phyloP scores from a whole-genome alignment of 2,329 filamentous ascomycete genomes.

The Arthrobotrys megalospora region DNA sequence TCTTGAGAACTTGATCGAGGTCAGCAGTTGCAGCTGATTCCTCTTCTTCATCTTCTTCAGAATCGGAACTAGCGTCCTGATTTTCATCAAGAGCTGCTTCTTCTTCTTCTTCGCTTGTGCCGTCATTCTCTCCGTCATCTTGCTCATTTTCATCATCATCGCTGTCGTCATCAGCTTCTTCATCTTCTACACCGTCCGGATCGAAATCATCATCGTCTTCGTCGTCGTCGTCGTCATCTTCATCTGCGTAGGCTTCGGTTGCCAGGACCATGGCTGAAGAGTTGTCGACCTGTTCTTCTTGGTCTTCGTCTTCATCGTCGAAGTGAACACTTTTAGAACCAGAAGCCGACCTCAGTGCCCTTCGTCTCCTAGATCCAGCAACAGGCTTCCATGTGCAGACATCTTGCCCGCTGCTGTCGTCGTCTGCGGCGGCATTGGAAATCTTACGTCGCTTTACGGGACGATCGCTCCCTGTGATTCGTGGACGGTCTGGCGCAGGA shows the following conservation, averaged over 20 bases:
- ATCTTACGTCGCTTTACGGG: conserved; percentile 48
- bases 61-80: no score
- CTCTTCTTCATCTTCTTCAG: background rate
- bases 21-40: conserved; percentile 5
- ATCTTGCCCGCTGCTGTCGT: conserved; percentile 11
- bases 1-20: conserved; percentile 5
- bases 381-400: conserved; percentile 32
- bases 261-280: conserved; percentile 45
- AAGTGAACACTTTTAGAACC: conserved; percentile 49
- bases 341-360: conserved; percentile 25
- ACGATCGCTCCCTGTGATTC: conserved; percentile 32
- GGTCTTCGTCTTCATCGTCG: conserved; percentile 24
- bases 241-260: background rate
- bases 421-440: conserved; percentile 6
- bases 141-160: background rate
- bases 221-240: conserved; percentile 40
- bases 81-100: background rate
- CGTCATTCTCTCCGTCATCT: conserved; percentile 26
- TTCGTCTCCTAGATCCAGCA: background rate
- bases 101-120: background rate
- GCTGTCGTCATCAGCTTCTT: conserved; percentile 2
- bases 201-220: conserved; percentile 47
- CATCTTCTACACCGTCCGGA: conserved; percentile 59
- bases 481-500: conserved; percentile 63
- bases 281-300: background rate